These are phyloP conservation scores for Nicotiana paniculata DNA, from an alignment of 257 asterid genomes.

Conservation along the genomic window DNA sequence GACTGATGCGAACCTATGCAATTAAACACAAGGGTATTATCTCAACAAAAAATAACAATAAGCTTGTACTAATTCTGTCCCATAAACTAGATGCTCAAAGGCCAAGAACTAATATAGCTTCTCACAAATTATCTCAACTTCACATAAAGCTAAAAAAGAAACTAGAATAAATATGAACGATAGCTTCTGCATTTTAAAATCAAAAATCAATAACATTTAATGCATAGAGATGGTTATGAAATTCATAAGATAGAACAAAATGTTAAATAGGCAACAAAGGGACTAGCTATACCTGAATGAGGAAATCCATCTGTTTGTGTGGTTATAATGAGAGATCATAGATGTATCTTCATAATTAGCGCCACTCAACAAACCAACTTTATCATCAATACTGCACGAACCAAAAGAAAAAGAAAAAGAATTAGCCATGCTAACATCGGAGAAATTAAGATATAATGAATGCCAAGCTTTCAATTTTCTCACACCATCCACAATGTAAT, in stretches of 20 bases:
- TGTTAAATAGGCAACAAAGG: not conserved
- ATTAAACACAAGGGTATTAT: not conserved
- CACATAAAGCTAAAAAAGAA: not conserved
- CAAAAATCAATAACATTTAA: not conserved
- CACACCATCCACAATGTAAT: not conserved
- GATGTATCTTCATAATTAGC: constrained; percentile 53
- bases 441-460: not conserved
- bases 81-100: not conserved
- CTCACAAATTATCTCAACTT: not conserved
- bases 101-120: not conserved
- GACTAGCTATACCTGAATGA: constrained; percentile 49
- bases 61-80: not conserved
- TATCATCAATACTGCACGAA: constrained; percentile 57
- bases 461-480: not conserved
- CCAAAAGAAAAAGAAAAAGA: constrained; percentile 9
- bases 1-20: too few species aligned
- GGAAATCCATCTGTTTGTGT: constrained; percentile 72
- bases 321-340: constrained; percentile 58
- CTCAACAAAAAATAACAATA: not conserved
- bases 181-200: not conserved
- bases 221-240: not conserved
- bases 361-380: constrained; percentile 61
- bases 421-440: not conserved
- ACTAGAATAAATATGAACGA: not conserved
- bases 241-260: not conserved